Conservation (phyloP, 2,329 filamentous ascomycete genomes). For the Pyrenochaeta sp. region DNA sequence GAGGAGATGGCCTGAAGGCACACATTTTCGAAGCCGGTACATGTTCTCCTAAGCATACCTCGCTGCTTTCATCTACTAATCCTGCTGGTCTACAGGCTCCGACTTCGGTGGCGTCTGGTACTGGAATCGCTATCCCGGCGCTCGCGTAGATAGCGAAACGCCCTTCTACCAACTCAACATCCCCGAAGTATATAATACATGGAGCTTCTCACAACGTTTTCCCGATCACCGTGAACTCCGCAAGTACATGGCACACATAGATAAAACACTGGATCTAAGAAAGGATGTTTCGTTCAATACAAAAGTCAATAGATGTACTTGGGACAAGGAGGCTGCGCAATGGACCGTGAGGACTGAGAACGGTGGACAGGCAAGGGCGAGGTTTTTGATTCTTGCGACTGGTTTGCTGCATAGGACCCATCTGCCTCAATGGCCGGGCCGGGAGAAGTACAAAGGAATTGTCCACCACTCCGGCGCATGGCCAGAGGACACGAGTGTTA, state of each 20-base stretch:
- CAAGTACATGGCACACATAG: slow-evolving; percentile 36
- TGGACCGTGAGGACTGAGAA: slow-evolving; percentile 58
- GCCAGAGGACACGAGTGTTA: slow-evolving; percentile 47
- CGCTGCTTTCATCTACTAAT: background rate
- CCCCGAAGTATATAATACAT: slow-evolving; percentile 36
- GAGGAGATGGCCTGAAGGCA: slow-evolving; percentile 28
- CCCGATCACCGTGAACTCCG: slow-evolving; percentile 35
- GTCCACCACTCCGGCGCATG: slow-evolving; percentile 32
- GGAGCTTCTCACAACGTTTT: slow-evolving; percentile 33
- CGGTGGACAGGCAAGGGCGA: slow-evolving; percentile 54
- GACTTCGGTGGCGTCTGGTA: slow-evolving; percentile 23
- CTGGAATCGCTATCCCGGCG: slow-evolving; percentile 37
- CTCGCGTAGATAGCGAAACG: slow-evolving; percentile 39
- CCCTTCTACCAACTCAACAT: slow-evolving; percentile 44
- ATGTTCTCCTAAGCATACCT: background rate
- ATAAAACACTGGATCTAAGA: slow-evolving; percentile 26
- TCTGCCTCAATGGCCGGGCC: slow-evolving; percentile 25
- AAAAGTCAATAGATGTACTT: slow-evolving; percentile 54
- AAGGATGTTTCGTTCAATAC: slow-evolving; percentile 52
- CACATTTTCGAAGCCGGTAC: slow-evolving; percentile 32
- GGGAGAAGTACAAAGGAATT: slow-evolving; percentile 27
- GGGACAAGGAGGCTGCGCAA: slow-evolving; percentile 44
- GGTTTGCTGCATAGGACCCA: slow-evolving; percentile 29
- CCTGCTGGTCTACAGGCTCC: slow-evolving; percentile 2
- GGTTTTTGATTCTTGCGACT: slow-evolving; percentile 48